phyloP scores from a whole-genome alignment of 2,329 filamentous ascomycete species.

The Chalara sp. region DNA sequence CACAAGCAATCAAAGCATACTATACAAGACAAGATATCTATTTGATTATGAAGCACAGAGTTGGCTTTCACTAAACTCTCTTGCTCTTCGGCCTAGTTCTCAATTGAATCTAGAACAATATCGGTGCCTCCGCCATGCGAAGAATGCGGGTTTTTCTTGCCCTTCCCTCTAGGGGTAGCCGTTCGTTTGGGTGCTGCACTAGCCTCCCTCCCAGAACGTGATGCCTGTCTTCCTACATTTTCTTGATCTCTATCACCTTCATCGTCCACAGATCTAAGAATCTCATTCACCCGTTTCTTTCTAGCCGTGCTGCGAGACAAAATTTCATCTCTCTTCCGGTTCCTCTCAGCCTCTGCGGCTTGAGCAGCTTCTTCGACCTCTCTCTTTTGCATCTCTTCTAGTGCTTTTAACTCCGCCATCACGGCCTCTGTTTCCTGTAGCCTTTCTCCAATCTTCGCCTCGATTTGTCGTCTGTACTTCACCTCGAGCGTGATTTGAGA shows the following conservation, averaged over 20 bases:
- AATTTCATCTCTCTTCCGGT: constrained; percentile 20
- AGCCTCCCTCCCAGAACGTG: constrained; percentile 2
- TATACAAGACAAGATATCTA: no score
- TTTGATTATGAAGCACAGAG: no score
- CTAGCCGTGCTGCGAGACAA: constrained; percentile 8
- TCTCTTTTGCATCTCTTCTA: constrained; percentile 36
- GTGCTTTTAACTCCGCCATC: constrained; percentile 14
- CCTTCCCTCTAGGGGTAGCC: neutral
- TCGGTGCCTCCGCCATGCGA: constrained; percentile 22
- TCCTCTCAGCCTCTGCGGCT: constrained; percentile 9
- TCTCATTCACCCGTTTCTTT: neutral
- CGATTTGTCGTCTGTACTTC: neutral
- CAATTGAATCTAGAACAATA: neutral
- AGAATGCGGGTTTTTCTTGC: constrained; percentile 11
- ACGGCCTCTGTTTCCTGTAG: neutral
- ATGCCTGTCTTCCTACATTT: constrained; percentile 3
- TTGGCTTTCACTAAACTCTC: no score
- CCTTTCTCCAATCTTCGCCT: neutral
- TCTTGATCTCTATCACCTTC: constrained; percentile 16
- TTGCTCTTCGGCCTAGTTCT: neutral
- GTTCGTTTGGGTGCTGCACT: constrained; percentile 12
- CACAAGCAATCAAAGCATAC: no score
- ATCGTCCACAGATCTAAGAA: constrained; percentile 8
- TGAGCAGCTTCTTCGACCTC: constrained; percentile 35
- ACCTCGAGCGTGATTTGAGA: neutral